Conservation (phyloP, 1,284 basidiomycete species). For the Cutaneotrichosporon cavernicola region DNA sequence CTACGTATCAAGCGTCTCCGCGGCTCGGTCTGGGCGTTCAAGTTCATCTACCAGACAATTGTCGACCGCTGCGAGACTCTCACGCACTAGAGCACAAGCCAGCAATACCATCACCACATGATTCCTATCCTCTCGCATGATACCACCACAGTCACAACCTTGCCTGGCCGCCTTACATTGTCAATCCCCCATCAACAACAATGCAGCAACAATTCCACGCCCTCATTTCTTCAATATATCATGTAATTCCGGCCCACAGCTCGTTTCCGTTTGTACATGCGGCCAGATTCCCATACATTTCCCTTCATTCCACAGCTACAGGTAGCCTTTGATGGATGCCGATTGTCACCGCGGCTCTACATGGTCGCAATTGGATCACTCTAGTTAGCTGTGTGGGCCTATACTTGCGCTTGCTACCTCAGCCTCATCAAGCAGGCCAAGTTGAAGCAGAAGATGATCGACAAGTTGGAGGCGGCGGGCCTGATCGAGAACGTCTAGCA, state of each 20-base stretch:
- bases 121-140: conserved; percentile 3
- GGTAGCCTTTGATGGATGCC: conserved; percentile 9
- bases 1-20: conserved; percentile 86
- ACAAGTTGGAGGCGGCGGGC: too few species aligned
- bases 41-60: conserved; percentile 86
- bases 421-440: too few species aligned
- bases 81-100: conserved; percentile 31
- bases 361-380: too few species aligned
- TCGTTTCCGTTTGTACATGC: conserved; percentile 7
- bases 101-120: neutral
- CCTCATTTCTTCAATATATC: conserved; percentile 7
- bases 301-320: conserved; percentile 7
- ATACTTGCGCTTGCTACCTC: too few species aligned
- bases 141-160: neutral
- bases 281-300: conserved; percentile 1
- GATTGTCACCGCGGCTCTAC: neutral
- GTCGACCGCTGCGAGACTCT: conserved; percentile 60
- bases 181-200: conserved; percentile 3
- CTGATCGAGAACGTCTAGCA: too few species aligned
- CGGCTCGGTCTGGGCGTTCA: conserved; percentile 89
- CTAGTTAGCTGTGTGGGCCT: too few species aligned
- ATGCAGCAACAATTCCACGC: neutral
- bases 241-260: conserved; percentile 4
- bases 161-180: conserved; percentile 2
- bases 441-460: too few species aligned